Conservation (phyloP, 345 rosid species). For the Noccaea caerulescens region DNA sequence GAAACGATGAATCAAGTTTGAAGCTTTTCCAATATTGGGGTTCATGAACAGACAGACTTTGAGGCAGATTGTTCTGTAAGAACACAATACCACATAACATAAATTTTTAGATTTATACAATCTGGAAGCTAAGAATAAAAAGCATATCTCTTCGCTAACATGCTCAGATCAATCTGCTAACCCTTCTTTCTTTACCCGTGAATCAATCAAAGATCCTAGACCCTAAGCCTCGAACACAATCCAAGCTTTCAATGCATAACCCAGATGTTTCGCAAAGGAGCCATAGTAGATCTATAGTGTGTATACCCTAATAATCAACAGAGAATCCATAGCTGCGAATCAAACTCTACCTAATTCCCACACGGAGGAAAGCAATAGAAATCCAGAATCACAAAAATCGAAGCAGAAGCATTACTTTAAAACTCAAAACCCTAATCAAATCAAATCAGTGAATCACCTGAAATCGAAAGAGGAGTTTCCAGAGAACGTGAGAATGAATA, state of each 20-base stretch:
- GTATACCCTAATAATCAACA: slow-evolving; percentile 11
- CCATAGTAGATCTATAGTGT: slow-evolving; percentile 32
- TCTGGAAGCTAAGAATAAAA: slow-evolving; percentile 3
- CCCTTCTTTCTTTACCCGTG: not conserved
- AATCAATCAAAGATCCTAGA: slow-evolving; percentile 9
- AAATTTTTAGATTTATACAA: not conserved
- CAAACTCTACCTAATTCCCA: slow-evolving; percentile 4
- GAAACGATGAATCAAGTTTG: not conserved
- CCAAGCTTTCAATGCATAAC: slow-evolving; percentile 14
- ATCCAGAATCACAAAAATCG: slow-evolving; percentile 3
- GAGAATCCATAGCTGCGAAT: not conserved
- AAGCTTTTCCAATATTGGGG: not conserved
- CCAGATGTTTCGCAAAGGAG: slow-evolving; percentile 6
- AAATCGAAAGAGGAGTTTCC: slow-evolving; percentile 38
- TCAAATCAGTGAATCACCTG: slow-evolving; percentile 37
- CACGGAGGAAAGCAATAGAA: not conserved
- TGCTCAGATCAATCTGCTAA: slow-evolving; percentile 14
- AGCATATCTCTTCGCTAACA: not conserved
- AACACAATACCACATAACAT: not conserved
- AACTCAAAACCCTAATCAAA: slow-evolving; percentile 41
- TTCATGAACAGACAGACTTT: not conserved
- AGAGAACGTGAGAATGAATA: slow-evolving; percentile 29
- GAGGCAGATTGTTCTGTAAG: slow-evolving; percentile 10
- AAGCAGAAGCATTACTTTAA: slow-evolving; percentile 19
- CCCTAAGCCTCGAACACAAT: not conserved